Base-by-base conservation (phyloP, 495 filamentous ascomycete genomes). In the Penicillium odoratum region DNA sequence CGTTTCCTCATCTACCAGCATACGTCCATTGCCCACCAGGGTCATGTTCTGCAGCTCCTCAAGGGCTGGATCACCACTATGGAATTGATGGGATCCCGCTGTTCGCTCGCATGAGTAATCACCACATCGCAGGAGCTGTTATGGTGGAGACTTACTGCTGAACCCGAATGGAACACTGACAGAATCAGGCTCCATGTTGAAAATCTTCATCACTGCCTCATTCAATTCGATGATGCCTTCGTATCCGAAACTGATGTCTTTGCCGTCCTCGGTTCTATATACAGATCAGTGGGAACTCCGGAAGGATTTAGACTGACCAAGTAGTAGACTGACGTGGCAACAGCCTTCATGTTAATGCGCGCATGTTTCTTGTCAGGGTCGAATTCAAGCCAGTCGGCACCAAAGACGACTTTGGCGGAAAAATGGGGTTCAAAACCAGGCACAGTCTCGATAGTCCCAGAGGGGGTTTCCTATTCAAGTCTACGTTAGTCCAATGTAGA, bases 341-440 rank as follows among this genome's bases (percentile, higher is more conserved):
- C 21, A n/a, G 16, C 55, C 38, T 48, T 57, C 48, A 59, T 28
- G 26, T 54, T 53, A 15, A 62, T 53, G n/a, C 55, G 56, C 11
- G 34, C 59, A 34, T 57, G 55, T 28, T 62, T 51, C 30, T 55
- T 38, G 26, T 62, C 59, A 3, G 59, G 46, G 28, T 62, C 59
- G 26, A 62, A 53, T 46, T 55, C 47, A 34, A 62, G 44, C 56
- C 55, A 62, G 46, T 61, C 59, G 25, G 48, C 59, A 43, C 59
- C 59, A 55, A 51, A 45, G 29, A 44, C 18, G 5, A 59, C 33
- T 18, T 61, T 50, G 36, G 46, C 59, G 31, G 58, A 53, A 46
- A 61, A 53, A 7, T 36, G 34, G 21, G 59, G 59, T 48, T 62
- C 59, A 56, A 62, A 62, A 3, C 59, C 59, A 3, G 31, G n/a